Percentiles rank a stretch among this genome's conserved stretches.
phyloP scores from a whole-genome alignment of 2,329 filamentous ascomycete species.

The Alternaria longipes region DNA sequence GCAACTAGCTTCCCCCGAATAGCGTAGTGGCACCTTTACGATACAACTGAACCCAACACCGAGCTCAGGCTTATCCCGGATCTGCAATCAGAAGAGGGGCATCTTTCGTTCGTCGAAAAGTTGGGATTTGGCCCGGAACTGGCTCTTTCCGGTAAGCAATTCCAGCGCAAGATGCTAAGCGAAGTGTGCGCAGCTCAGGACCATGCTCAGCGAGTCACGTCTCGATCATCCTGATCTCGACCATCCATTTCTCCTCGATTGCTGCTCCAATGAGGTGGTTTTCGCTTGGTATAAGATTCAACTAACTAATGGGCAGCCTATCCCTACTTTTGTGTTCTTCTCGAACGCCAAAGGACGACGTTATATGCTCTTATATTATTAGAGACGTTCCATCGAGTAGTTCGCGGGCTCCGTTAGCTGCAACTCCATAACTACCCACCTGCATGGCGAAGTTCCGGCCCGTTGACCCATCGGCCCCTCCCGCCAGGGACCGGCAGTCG shows the following conservation, averaged over 20 bases:
- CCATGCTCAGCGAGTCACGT: slow-evolving; percentile 6
- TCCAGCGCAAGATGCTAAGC: slow-evolving; percentile 20
- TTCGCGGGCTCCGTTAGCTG: slow-evolving; percentile 8
- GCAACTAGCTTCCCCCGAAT: not conserved
- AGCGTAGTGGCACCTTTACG: not conserved
- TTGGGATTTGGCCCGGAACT: slow-evolving; percentile 3
- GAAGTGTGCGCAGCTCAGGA: slow-evolving; percentile 14
- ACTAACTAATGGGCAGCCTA: not conserved
- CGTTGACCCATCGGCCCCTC: not conserved
- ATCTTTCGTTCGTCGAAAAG: slow-evolving; percentile 7
- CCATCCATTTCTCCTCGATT: not conserved
- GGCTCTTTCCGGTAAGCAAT: slow-evolving; percentile 32
- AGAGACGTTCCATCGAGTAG: not conserved
- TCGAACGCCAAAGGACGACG: not conserved
- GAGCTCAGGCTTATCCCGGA: not conserved
- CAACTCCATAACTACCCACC: slow-evolving; percentile 2
- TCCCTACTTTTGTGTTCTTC: not conserved
- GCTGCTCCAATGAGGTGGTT: not conserved
- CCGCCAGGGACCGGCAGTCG: not conserved
- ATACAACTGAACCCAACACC: not conserved
- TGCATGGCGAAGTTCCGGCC: slow-evolving; percentile 19
- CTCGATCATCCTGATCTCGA: not conserved
- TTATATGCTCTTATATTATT: not conserved
- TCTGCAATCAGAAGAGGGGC: not conserved
- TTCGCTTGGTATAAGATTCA: not conserved